A percentile compares a stretch with the other conserved stretches of the same genome.
phyloP scores from a whole-genome alignment of 2,329 filamentous ascomycete species.

The Arthroderma sp. region DNA sequence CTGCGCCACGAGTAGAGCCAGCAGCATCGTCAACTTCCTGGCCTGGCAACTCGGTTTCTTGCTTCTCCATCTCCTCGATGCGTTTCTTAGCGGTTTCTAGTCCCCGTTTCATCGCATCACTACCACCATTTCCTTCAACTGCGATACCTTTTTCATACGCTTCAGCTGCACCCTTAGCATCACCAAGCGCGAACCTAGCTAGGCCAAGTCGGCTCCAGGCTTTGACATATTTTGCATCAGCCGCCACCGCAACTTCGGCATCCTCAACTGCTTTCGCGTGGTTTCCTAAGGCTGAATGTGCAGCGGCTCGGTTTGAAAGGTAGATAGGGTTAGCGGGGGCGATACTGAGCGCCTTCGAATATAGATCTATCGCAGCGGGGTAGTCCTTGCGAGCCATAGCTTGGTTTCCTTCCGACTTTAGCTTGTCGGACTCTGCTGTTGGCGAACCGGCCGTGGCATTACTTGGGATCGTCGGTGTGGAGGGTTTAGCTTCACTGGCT shows the following conservation, averaged over 20 bases:
- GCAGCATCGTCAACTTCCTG: constrained; percentile 39
- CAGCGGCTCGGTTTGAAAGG: constrained; percentile 92
- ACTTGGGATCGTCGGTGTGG: constrained; percentile 26
- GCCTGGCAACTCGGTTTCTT: constrained; percentile 37
- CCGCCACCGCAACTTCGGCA: constrained; percentile 75
- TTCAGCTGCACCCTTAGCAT: constrained; percentile 84
- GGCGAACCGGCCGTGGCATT: constrained; percentile 11
- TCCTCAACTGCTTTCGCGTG: constrained; percentile 75
- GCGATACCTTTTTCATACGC: constrained; percentile 90
- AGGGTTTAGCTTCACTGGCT: constrained; percentile 28
- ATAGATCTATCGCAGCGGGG: constrained; percentile 63
- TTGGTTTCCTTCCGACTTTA: constrained; percentile 85
- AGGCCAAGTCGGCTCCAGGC: constrained; percentile 90
- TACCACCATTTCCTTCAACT: constrained; percentile 83
- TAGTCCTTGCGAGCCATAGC: constrained; percentile 96
- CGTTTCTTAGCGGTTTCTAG: constrained; percentile 84
- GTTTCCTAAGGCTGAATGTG: constrained; percentile 71
- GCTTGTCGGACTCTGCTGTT: constrained; percentile 56
- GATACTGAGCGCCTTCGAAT: constrained; percentile 73
- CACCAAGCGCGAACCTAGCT: constrained; percentile 79
- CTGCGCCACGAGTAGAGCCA: constrained; percentile 33
- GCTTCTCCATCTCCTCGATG: constrained; percentile 62
- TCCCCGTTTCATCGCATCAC: constrained; percentile 94
- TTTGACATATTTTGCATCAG: constrained; percentile 91
- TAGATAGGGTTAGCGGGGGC: constrained; percentile 85